A percentile compares a stretch with the other conserved stretches of the same genome.
phyloP scores from a whole-genome alignment of 2,329 filamentous ascomycete species.

The Taxawa tesnikishii region DNA sequence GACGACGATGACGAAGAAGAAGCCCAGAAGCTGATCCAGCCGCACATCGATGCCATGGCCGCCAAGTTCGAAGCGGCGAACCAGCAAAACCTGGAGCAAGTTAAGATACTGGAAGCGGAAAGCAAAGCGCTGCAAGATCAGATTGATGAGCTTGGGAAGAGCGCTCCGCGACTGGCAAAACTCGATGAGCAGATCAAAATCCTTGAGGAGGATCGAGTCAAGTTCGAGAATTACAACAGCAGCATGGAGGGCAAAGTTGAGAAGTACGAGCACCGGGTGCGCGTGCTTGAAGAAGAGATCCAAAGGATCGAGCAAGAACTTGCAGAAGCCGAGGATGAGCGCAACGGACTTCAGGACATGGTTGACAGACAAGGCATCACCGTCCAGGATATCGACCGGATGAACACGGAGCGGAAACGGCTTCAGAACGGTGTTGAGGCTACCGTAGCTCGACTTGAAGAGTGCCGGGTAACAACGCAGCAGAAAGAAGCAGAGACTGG shows the following conservation, averaged over 20 bases:
- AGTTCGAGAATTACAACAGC: constrained; percentile 91
- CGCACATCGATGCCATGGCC: constrained; percentile 81
- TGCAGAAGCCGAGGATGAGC: constrained; percentile 70
- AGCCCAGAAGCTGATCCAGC: constrained; percentile 62
- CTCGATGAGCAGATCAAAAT: constrained; percentile 86
- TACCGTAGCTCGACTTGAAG: constrained; percentile 64
- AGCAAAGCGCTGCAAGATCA: constrained; percentile 70
- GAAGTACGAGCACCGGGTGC: constrained; percentile 72
- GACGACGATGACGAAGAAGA: constrained; percentile 72
- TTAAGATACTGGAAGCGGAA: constrained; percentile 77
- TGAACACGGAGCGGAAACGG: constrained; percentile 89
- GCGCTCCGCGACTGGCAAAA: constrained; percentile 68
- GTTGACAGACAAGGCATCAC: constrained; percentile 92
- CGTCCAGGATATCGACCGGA: constrained; percentile 96
- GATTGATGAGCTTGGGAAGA: constrained; percentile 81
- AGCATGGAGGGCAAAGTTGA: constrained; percentile 74
- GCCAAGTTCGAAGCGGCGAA: constrained; percentile 76
- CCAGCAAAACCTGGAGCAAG: constrained; percentile 69
- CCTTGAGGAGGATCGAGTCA: constrained; percentile 84
- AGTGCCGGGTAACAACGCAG: constrained; percentile 67
- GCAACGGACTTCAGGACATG: constrained; percentile 63
- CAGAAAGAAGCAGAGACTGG: constrained; percentile 86
- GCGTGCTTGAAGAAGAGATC: constrained; percentile 76
- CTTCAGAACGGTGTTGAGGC: constrained; percentile 80
- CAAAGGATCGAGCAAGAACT: constrained; percentile 66